Base-by-base conservation (phyloP, 192 early-diverging fungal species). In the Coemansia reversa region DNA sequence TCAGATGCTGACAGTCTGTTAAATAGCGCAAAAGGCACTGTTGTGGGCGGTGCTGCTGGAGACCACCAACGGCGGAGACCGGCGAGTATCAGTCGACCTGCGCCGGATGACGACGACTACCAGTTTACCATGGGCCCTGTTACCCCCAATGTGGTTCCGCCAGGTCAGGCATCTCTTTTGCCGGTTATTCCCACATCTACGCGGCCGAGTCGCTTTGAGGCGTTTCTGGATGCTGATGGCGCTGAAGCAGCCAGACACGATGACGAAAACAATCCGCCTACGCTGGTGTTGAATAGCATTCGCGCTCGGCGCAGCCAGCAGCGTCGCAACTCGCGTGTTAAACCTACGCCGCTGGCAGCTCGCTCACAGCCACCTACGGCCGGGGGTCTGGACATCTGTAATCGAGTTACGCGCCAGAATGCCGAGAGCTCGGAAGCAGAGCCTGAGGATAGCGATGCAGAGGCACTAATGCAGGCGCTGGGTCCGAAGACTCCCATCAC, bases 51-150 rank as follows among this genome's bases (percentile, higher is more conserved):
- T 20, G 1, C 2, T 20, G 19, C 20, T 25, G 50, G 50, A 22
- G 50, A 25, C 2, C n/a, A 51, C 20, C 50, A 22, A 33, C 39
- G 27, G 28, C 45, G 58, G 52, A 22, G 20, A 62, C 29, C 12
- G 9, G 53, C 61, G 32, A 55, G 20, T 33, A 51, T 32, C 49
- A 30, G 1, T 35, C n/a, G 35, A 9, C 20, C 4, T 12, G 29
- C 58, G 14, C 22, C 27, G 0, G 47, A 33, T 18, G 72, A 71
- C 57, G 77, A 80, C 62, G 77, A 80, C 27, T 80, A 80, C 51
- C 77, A 80, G 77, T 80, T 80, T 20, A 80, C 77, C 5, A 80
- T 80, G 77, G 77, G 77, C 18, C 77, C 77, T 0, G 77, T 80
- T 6, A 67, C 68, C 4, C 77, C 77, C 18, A 63, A 75, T 23